These are phyloP conservation scores for Quercus wislizeni DNA, from an alignment of 306 rosid genomes.

Conservation along the genomic window DNA sequence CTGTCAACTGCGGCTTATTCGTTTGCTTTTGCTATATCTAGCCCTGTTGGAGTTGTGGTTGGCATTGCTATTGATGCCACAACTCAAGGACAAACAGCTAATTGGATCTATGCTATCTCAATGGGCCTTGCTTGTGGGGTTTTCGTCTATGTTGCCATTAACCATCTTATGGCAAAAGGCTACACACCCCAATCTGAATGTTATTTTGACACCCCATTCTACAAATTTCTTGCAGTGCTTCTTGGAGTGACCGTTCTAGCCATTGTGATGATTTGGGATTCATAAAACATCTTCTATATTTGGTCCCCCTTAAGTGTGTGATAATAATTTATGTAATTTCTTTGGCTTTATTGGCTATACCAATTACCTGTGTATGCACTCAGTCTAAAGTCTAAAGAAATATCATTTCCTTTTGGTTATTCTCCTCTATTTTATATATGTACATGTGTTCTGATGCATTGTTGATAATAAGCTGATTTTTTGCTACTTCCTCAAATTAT, in stretches of 20 bases:
- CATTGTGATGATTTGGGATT: conserved; percentile 74
- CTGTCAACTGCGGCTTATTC: conserved; percentile 48
- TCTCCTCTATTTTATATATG: not conserved
- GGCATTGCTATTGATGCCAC: conserved; percentile 81
- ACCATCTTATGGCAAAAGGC: conserved; percentile 73
- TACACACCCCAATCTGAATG: conserved; percentile 38
- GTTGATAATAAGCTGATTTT: not conserved
- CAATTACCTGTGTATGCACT: no score
- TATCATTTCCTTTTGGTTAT: not conserved
- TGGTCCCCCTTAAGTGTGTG: not conserved
- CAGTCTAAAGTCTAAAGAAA: no score
- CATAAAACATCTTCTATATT: not conserved
- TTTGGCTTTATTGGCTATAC: no score
- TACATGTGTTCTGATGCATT: not conserved
- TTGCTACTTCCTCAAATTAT: not conserved
- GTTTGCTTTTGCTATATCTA: conserved; percentile 30
- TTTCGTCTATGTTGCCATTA: conserved; percentile 72
- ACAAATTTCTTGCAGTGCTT: conserved; percentile 65
- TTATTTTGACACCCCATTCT: conserved; percentile 49
- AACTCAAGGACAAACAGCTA: conserved; percentile 55
- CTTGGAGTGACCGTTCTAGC: conserved; percentile 66
- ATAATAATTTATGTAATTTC: no score
- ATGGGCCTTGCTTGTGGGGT: conserved; percentile 82
- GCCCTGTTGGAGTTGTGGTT: conserved; percentile 54
- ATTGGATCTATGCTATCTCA: conserved; percentile 71